phyloP scores from a whole-genome alignment of 1,139 yeast species.

The Saccharomyces hybrid region DNA sequence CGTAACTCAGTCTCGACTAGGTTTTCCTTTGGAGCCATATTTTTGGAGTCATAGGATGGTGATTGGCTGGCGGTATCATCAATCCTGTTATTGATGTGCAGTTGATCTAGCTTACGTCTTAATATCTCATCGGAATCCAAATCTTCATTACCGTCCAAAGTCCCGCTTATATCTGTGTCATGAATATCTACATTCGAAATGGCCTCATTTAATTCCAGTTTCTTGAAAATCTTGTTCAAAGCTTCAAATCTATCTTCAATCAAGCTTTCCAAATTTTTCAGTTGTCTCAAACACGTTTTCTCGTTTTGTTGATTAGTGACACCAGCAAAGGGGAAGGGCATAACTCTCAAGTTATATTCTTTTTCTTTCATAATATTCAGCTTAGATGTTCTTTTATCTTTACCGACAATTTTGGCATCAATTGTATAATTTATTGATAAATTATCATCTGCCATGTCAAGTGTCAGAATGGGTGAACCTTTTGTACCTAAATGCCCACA shows the following conservation, averaged over 20 bases:
- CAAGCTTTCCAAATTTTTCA: constrained; percentile 14
- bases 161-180: constrained; percentile 18
- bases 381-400: constrained; percentile 17
- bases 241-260: constrained; percentile 20
- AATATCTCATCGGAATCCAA: constrained; percentile 18
- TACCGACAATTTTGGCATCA: constrained; percentile 29
- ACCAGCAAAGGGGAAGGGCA: constrained; percentile 32
- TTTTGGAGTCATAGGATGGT: constrained; percentile 14
- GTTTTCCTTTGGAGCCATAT: constrained; percentile 9
- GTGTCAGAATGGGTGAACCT: constrained; percentile 35
- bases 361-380: constrained; percentile 24
- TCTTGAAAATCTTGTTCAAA: constrained; percentile 15
- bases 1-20: constrained; percentile 17
- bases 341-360: constrained; percentile 31
- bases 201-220: constrained; percentile 13
- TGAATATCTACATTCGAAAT: constrained; percentile 19
- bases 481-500: constrained; percentile 35
- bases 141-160: constrained; percentile 13
- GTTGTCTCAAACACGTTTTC: constrained; percentile 13
- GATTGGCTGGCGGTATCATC: constrained; percentile 9
- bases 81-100: constrained; percentile 18
- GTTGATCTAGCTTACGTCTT: constrained; percentile 19
- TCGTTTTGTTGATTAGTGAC: neutral
- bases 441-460: constrained; percentile 30
- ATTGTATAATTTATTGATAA: constrained; percentile 31